Percentiles rank a stretch among this genome's conserved stretches.
Conservation (phyloP, 352 stramenopile species). For the Globisporangium lucens region DNA sequence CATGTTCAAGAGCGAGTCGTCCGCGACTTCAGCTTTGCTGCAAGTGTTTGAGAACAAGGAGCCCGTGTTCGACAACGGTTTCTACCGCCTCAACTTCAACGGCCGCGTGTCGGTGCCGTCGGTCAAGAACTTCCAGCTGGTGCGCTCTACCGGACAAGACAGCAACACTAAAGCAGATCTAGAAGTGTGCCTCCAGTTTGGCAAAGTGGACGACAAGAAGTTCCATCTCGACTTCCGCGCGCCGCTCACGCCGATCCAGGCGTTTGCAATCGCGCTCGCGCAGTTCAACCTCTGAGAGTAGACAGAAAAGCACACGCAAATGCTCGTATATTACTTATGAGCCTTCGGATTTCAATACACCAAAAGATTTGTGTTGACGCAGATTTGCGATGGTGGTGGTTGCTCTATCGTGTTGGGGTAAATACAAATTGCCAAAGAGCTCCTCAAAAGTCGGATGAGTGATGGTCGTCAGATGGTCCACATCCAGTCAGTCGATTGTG, state of each 20-base stretch:
- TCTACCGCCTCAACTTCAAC: constrained; percentile 81
- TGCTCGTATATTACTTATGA: background rate
- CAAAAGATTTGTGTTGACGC: background rate
- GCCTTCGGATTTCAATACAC: background rate
- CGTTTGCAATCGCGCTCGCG: constrained; percentile 59
- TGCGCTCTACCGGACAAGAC: constrained; percentile 19
- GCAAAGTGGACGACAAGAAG: constrained; percentile 75
- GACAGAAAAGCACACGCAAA: background rate
- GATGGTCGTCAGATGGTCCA: background rate
- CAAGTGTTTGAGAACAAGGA: constrained; percentile 69
- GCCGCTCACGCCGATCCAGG: constrained; percentile 70
- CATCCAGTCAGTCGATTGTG: background rate
- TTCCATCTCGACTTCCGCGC: constrained; percentile 79
- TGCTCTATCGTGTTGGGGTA: no score
- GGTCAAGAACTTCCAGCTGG: constrained; percentile 83
- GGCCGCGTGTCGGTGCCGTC: constrained; percentile 69
- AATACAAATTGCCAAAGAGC: no score
- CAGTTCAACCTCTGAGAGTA: constrained; percentile 53
- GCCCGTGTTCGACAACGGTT: constrained; percentile 72
- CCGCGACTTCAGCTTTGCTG: constrained; percentile 19
- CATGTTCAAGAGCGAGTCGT: constrained; percentile 28
- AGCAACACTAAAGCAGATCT: background rate
- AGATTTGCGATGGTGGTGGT: background rate
- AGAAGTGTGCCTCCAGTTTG: constrained; percentile 64
- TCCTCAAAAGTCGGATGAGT: background rate